Base-by-base conservation (phyloP, 2,329 filamentous ascomycete species). In the Botryosphaeria dothidea region DNA sequence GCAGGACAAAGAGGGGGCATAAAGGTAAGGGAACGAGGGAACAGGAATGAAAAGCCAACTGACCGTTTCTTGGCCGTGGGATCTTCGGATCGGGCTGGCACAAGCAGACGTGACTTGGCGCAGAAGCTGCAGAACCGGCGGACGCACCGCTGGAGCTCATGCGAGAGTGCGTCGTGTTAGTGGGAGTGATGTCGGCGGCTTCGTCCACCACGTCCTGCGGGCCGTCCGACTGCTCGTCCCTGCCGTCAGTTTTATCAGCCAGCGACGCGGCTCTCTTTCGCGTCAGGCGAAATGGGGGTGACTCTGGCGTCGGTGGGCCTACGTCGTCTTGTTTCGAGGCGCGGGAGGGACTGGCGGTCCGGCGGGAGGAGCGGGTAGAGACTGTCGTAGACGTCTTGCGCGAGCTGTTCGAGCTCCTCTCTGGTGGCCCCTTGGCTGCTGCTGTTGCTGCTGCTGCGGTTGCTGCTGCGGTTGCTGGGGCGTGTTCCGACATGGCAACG, bases 71-170 rank as follows among this genome's bases (percentile, higher is more conserved):
- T 69, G 88, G 88, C 71, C 88, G 81, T 66, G 88, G 88, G 67
- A 91, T 90, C 76, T 90, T 91, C 25, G 88, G 88, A 71, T 90
- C 88, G 43, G 88, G 87, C 71, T 89, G 88, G 76, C 88, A 91
- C 70, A 91, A 83, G 77, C 88, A 91, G 68, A 90, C 85, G 69
- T 87, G 83, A 51, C 19, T 60, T 31, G 63, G 31, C 19, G 56
- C 46, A 9, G 63, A 65, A 34, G 25, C 63, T 41, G 21, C 63
- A 38, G 63, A 65, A 51, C 41, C 45, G 23, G 17, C 54, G 29
- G 46, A 60, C 21, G 52, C 41, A 46, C 63, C 46, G 23, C 54
- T 34, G 27, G 63, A 65, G 25, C 56, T 61, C 54, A 65, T 65
- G 36, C 63, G 63, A 54, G 63, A 60, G 63, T 65, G 63, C 7